phyloP scores from a whole-genome alignment of 441 rosid species.

The Lepidium campestre region DNA sequence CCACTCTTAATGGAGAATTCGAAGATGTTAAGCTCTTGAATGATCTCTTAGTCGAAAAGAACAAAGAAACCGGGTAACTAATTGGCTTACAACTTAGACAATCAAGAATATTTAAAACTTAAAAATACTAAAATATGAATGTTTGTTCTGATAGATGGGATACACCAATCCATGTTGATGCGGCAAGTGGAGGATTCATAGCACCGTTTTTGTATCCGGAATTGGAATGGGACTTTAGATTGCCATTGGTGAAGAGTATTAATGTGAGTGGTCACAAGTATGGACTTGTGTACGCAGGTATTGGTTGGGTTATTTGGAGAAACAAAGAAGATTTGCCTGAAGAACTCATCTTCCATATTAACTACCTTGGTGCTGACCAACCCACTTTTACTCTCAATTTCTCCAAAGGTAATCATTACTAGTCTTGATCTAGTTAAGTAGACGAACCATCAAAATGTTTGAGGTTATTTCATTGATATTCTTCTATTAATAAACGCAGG shows the following conservation, averaged over 20 bases:
- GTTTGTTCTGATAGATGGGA: slow-evolving; percentile 53
- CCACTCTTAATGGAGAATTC: slow-evolving; percentile 85
- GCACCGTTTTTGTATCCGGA: slow-evolving; percentile 89
- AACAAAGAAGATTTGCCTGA: slow-evolving; percentile 88
- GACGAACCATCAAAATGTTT: not conserved
- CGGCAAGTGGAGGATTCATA: slow-evolving; percentile 90
- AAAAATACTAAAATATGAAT: not conserved
- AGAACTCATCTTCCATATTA: slow-evolving; percentile 88
- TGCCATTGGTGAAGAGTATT: slow-evolving; percentile 79
- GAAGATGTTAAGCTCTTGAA: slow-evolving; percentile 86
- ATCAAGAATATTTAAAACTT: not conserved
- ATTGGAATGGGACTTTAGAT: slow-evolving; percentile 86
- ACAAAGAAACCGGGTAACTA: slow-evolving; percentile 64
- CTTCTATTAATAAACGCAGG: slow-evolving; percentile 32
- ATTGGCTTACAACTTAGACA: not conserved
- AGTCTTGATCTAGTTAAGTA: not conserved
- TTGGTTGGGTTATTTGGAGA: slow-evolving; percentile 94
- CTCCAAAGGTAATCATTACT: slow-evolving; percentile 54
- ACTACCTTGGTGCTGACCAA: slow-evolving; percentile 89
- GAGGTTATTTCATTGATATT: not conserved
- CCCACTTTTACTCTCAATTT: slow-evolving; percentile 97
- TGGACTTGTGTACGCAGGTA: slow-evolving; percentile 88
- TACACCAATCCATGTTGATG: slow-evolving; percentile 92
- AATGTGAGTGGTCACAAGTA: slow-evolving; percentile 95
- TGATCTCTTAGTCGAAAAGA: slow-evolving; percentile 59